Evolutionary conservation across 768 basidiomycete species (phyloP).

Genomic region (Jaapia argillacea): DNA sequence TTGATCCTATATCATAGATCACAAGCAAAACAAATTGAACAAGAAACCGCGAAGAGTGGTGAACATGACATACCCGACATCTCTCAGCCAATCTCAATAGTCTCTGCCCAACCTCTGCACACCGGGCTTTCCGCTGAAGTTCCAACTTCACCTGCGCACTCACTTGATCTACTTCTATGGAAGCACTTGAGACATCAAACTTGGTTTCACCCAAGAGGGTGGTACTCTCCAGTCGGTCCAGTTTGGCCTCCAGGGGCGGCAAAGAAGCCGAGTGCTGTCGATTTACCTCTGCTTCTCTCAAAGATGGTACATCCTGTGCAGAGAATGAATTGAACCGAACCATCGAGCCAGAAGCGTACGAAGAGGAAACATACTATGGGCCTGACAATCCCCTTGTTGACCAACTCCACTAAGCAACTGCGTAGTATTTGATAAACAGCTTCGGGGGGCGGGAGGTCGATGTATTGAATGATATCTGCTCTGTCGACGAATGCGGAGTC

Average conservation of each 20-base stretch:
- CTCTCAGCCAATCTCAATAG: not conserved
- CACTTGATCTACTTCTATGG: not conserved
- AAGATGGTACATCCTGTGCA: slow-evolving; percentile 49
- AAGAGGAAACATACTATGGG: slow-evolving; percentile 37
- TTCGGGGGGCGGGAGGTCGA: slow-evolving; percentile 83
- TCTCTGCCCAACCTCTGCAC: not conserved
- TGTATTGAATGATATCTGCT: slow-evolving; percentile 92
- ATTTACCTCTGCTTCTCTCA: too few relatives aligned
- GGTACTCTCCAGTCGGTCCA: too few relatives aligned
- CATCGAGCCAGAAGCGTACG: too few relatives aligned
- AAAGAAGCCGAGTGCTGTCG: too few relatives aligned
- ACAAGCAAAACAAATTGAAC: too few relatives aligned
- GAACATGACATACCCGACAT: not conserved
- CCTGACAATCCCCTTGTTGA: slow-evolving; percentile 60
- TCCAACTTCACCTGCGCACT: not conserved
- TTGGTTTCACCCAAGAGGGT: not conserved
- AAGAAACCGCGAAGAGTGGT: too few relatives aligned
- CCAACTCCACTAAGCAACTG: slow-evolving; percentile 73
- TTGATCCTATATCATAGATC: slow-evolving; percentile 52
- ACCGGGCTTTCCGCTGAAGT: not conserved
- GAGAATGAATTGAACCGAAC: not conserved
- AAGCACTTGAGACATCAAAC: not conserved
- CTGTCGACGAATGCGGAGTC: slow-evolving; percentile 95
- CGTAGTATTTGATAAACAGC: slow-evolving; percentile 91
- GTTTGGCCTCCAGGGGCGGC: too few relatives aligned